Base-by-base conservation (phyloP, 2,329 filamentous ascomycete genomes). In the Rasamsonia emersonii region DNA sequence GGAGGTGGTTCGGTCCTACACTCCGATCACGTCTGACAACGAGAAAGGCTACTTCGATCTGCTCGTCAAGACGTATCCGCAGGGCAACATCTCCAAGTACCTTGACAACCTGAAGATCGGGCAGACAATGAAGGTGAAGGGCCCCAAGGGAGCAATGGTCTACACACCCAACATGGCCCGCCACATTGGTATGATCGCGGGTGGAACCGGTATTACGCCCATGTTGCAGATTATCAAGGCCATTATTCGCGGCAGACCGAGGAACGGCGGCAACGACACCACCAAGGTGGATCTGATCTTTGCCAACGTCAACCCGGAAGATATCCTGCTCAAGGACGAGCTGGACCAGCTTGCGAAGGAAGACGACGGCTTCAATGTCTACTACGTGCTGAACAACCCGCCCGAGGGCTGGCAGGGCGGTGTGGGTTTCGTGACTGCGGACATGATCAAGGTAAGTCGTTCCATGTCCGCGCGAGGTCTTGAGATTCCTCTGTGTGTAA, bases 201-300 rank as follows among this genome's bases (percentile, higher is more conserved):
- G 91, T 46, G 91, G 91, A 44, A 96, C 91, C 19, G 91, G 91
- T 48, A 96, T 98, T 61, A 96, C 91, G 7, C 91, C 91, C 39
- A 98, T 98, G 91, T 75, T 96, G 42, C 91, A 98, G 69, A 78
- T 98, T 50, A 79, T 94, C 58, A 82, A 86, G 51, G 91, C 89
- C 37, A 86, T 96, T 48, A 75, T 88, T 50, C 77, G 85, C 47
- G 85, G 85, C 51, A 77, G 86, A 39, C 64, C 65, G 33, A 61
- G 62, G 38, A 68, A 65, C 47, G 71, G 77, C 33, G 68, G 77
- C 30, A 88, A 81, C 40, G 86, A 94, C 65, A 79, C 68, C 56
- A 98, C 91, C 39, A 71, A 94, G 68, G 77, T 96, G 33, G 86
- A 95, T 56, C 70, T 98, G 42, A 86, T 98, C 61, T 98, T 96